phyloP scores from a whole-genome alignment of 2,329 filamentous ascomycete species.

The Fusarium paranaense region DNA sequence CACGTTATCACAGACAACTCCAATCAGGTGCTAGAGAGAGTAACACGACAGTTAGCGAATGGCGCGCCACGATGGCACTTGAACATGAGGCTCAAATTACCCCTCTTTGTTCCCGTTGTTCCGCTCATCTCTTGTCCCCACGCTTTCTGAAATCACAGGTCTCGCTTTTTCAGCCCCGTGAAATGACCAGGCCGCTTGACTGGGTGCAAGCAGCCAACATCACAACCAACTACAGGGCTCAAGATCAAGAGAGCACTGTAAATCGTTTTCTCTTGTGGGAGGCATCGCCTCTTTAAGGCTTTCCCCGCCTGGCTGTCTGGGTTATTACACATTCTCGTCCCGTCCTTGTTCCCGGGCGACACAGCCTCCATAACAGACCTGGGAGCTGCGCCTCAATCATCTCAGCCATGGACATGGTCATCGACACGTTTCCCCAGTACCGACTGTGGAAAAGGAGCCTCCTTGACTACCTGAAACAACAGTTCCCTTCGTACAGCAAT shows the following conservation, averaged over 20 bases:
- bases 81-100: conserved; percentile 6
- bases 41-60: background rate
- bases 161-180: background rate
- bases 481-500: background rate
- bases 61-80: background rate
- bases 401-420: background rate
- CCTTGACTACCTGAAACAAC: background rate
- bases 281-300: background rate
- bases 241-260: background rate
- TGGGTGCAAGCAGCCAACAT: background rate
- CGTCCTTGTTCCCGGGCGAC: background rate
- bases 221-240: background rate
- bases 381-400: background rate
- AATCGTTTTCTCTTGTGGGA: background rate
- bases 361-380: background rate
- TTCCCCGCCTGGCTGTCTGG: background rate
- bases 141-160: background rate
- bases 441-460: background rate
- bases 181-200: background rate
- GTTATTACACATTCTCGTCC: background rate
- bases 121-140: background rate
- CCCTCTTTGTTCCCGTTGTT: background rate
- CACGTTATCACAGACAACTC: conserved; percentile 2
- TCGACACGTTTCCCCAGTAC: conserved; percentile 8
- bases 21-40: background rate